Conservation (phyloP, 805 yeast genomes). For the Spathaspora arborariae region DNA sequence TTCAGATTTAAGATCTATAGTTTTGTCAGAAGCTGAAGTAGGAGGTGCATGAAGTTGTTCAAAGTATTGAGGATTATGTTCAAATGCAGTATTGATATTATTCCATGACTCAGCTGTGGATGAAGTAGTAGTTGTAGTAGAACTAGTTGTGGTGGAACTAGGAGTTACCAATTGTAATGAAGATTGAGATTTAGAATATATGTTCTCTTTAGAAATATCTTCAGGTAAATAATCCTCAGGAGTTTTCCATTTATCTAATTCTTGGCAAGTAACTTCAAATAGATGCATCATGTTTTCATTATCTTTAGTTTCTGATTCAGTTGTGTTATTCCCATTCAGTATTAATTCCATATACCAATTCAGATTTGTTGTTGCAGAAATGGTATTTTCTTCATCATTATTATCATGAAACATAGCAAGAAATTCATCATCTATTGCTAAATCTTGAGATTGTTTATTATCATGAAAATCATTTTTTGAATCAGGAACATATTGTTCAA, state of each 20-base stretch:
- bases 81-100: not conserved
- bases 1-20: too few relatives aligned
- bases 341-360: not conserved
- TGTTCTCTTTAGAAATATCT: not conserved
- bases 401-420: not conserved
- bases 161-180: not conserved
- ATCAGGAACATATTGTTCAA: not conserved
- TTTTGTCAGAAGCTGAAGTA: too few relatives aligned
- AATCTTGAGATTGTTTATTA: not conserved
- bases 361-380: not conserved
- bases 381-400: not conserved
- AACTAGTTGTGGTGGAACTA: not conserved
- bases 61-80: not conserved
- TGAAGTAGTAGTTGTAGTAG: not conserved
- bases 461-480: not conserved
- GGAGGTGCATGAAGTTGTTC: not conserved
- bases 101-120: not conserved
- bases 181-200: not conserved
- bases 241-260: conserved; percentile 8
- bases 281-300: not conserved
- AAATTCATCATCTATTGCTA: not conserved
- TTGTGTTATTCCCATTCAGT: not conserved
- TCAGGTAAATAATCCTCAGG: not conserved
- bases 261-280: conserved; percentile 9
- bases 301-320: not conserved